Conservation (phyloP, 2,329 filamentous ascomycete species). For the Cryphonectria parasitica region DNA sequence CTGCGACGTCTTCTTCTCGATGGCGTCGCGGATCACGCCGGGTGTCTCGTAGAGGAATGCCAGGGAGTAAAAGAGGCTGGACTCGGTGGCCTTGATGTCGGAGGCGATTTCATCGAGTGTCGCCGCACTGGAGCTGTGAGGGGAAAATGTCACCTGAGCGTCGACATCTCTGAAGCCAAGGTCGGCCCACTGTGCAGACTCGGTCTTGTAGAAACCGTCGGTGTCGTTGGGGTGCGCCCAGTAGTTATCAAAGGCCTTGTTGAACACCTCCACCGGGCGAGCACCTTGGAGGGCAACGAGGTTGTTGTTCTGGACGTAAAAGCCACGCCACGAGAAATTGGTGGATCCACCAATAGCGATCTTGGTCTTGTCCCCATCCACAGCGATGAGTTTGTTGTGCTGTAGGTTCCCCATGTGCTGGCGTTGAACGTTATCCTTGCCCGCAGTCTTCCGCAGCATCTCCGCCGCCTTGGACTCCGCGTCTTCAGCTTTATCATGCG, state of each 20-base stretch:
- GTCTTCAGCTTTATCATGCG: slow-evolving; percentile 23
- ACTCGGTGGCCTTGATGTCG: slow-evolving; percentile 43
- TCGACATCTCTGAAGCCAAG: slow-evolving; percentile 30
- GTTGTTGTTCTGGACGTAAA: slow-evolving; percentile 34
- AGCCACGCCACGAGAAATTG: slow-evolving; percentile 32
- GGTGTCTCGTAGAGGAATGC: slow-evolving; percentile 39
- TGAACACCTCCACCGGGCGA: slow-evolving; percentile 30
- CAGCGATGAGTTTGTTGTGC: slow-evolving; percentile 31
- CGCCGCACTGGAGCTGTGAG: slow-evolving; percentile 31
- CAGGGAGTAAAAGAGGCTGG: slow-evolving; percentile 34
- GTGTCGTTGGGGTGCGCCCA: slow-evolving; percentile 32
- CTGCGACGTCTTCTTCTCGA: slow-evolving; percentile 29
- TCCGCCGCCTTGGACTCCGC: slow-evolving; percentile 31
- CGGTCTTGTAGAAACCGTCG: slow-evolving; percentile 30
- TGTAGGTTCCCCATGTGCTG: slow-evolving; percentile 33
- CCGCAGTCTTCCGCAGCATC: slow-evolving; percentile 29
- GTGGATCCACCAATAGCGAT: slow-evolving; percentile 32
- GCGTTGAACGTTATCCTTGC: slow-evolving; percentile 30
- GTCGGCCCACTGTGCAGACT: slow-evolving; percentile 29
- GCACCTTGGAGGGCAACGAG: slow-evolving; percentile 29
- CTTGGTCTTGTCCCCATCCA: slow-evolving; percentile 31
- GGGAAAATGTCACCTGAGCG: slow-evolving; percentile 33
- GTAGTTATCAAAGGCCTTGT: slow-evolving; percentile 29
- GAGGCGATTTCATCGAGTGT: slow-evolving; percentile 30
- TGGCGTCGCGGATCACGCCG: slow-evolving; percentile 32